Evolutionary conservation across 164 flowering plant species (phyloP).

Genomic region (Sextonia rubra): DNA sequence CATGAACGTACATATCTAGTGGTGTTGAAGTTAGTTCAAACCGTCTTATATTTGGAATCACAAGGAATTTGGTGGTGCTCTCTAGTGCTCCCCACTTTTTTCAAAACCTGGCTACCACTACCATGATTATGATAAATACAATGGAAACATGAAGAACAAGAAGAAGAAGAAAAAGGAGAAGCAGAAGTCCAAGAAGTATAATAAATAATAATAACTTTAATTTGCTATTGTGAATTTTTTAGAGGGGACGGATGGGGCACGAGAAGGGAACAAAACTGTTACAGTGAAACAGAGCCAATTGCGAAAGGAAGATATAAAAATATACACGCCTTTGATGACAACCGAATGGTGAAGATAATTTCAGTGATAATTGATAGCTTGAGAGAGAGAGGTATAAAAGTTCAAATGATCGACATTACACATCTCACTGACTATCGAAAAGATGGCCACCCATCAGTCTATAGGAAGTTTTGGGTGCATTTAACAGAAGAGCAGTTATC

Average conservation of each 20-base stretch:
- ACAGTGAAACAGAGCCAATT: conserved; percentile 46
- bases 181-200: background rate
- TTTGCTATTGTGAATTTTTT: conserved; percentile 7
- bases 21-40: too few species aligned
- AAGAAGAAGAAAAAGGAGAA: background rate
- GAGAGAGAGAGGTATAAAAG: conserved; percentile 40
- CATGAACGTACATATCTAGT: too few species aligned
- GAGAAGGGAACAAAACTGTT: conserved; percentile 36
- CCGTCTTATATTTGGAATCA: background rate
- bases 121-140: background rate
- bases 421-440: conserved; percentile 74
- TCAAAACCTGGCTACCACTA: background rate
- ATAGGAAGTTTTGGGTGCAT: conserved; percentile 57
- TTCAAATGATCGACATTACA: conserved; percentile 60
- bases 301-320: conserved; percentile 38
- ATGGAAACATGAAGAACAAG: background rate
- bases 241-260: conserved; percentile 66
- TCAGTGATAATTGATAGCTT: conserved; percentile 28
- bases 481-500: conserved; percentile 38
- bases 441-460: conserved; percentile 72
- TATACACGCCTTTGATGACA: conserved; percentile 28
- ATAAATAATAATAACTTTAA: background rate
- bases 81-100: background rate
- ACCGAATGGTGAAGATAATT: conserved; percentile 39
- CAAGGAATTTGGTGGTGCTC: background rate